Evolutionary conservation across 129 eudicot species (phyloP).

Genomic region (Dittrichia graveolens): DNA sequence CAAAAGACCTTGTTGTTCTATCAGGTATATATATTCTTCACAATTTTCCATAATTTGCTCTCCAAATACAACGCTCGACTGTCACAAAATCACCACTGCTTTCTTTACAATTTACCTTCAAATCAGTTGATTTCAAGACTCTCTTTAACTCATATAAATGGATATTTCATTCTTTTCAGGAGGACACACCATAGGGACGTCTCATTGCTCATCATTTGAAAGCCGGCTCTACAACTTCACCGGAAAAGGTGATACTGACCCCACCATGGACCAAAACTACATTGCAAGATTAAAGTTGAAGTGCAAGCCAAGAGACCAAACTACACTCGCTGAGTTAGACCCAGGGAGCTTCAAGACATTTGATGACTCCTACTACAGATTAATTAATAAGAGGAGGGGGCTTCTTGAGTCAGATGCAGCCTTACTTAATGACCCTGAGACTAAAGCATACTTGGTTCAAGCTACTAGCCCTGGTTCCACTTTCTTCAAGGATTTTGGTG

Average conservation of each 20-base stretch:
- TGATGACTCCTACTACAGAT: conserved; percentile 45
- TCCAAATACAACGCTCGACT: no score
- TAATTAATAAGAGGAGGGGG: conserved; percentile 49
- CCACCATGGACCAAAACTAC: conserved; percentile 59
- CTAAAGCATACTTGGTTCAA: conserved; percentile 46
- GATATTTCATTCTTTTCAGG: conserved; percentile 32
- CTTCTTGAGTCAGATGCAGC: conserved; percentile 61
- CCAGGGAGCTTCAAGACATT: conserved; percentile 61
- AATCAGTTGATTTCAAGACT: neutral
- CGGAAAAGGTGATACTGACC: conserved; percentile 66
- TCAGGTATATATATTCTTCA: conserved; percentile 44
- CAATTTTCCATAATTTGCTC: neutral
- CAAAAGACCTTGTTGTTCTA: conserved; percentile 62
- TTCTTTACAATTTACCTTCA: no score
- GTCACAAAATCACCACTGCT: no score
- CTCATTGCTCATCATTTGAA: conserved; percentile 53
- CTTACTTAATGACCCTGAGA: conserved; percentile 43
- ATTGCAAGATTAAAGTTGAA: conserved; percentile 40
- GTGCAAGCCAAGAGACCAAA: conserved; percentile 47
- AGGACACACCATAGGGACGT: conserved; percentile 66
- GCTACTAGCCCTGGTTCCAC: conserved; percentile 40
- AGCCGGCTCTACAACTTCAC: conserved; percentile 71
- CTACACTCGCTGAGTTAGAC: conserved; percentile 60
- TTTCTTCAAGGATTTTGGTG: conserved; percentile 59
- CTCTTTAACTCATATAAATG: neutral